A percentile compares a stretch with the other conserved stretches of the same genome.
Evolutionary conservation across 2,329 filamentous ascomycete species (phyloP).

Genomic region (Fusarium phyllophilum): DNA sequence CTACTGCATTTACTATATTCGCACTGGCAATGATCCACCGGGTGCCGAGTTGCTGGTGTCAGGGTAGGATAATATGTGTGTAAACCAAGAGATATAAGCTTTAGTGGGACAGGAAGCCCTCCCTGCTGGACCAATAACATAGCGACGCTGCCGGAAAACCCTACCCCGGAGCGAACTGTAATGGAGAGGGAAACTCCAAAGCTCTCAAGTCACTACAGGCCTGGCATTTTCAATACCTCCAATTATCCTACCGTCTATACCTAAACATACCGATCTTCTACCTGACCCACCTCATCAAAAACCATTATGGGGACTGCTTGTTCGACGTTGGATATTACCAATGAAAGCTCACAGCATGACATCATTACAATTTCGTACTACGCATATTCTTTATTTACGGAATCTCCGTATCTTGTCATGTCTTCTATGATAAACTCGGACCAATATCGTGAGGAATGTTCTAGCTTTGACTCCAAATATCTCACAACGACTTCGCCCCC

Average conservation of each 20-base stretch:
- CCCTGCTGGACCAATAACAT: no score
- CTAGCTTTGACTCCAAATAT: not conserved
- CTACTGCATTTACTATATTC: not conserved
- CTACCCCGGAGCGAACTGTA: not conserved
- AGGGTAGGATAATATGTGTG: not conserved
- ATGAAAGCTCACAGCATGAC: no score
- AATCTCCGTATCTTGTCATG: not conserved
- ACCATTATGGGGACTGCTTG: not conserved
- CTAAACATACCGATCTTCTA: not conserved
- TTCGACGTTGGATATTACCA: fast-evolving
- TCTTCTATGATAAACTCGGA: not conserved
- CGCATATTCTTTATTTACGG: not conserved
- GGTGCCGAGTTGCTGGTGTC: not conserved
- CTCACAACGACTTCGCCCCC: not conserved
- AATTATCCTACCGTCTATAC: not conserved
- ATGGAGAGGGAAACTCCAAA: no score
- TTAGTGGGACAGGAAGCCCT: not conserved
- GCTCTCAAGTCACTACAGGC: not conserved
- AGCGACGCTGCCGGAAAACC: no score
- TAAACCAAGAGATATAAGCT: not conserved
- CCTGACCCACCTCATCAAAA: no score
- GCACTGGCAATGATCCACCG: fast-evolving
- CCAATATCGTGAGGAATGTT: not conserved
- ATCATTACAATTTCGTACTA: no score
- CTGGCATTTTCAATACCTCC: no score